phyloP scores from a whole-genome alignment of 2,329 filamentous ascomycete genomes.

The Fulvia fulva region DNA sequence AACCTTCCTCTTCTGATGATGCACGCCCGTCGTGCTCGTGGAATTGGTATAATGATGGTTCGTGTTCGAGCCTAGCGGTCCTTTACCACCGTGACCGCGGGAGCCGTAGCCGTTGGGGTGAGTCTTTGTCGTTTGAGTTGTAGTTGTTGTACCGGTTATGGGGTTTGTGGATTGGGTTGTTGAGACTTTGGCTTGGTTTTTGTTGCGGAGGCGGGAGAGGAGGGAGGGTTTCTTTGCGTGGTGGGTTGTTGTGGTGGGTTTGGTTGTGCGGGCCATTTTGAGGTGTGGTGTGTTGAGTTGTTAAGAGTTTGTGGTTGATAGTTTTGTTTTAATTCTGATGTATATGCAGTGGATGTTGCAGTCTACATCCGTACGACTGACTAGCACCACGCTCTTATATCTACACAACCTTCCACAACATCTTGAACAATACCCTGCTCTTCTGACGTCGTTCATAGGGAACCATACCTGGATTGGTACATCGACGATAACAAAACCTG shows the following conservation, averaged over 20 bases:
- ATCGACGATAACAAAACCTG: neutral
- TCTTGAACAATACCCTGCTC: neutral
- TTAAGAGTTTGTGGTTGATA: neutral
- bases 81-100: slow-evolving; percentile 24
- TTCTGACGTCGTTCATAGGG: neutral
- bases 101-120: slow-evolving; percentile 26
- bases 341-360: no score
- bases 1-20: slow-evolving; percentile 65
- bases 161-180: slow-evolving; percentile 43
- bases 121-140: slow-evolving; percentile 31
- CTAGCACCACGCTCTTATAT: neutral
- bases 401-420: neutral
- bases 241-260: slow-evolving; percentile 33
- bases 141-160: slow-evolving; percentile 38
- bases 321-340: neutral
- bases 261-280: slow-evolving; percentile 23
- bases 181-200: slow-evolving; percentile 40
- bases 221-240: slow-evolving; percentile 44
- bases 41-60: slow-evolving; percentile 20
- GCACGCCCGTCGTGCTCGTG: slow-evolving; percentile 40
- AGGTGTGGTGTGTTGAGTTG: neutral
- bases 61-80: slow-evolving; percentile 25
- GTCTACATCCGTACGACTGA: no score
- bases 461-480: neutral
- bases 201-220: slow-evolving; percentile 51